Conservation (phyloP, 2,329 filamentous ascomycete species). For the Sclerotinia borealis region DNA sequence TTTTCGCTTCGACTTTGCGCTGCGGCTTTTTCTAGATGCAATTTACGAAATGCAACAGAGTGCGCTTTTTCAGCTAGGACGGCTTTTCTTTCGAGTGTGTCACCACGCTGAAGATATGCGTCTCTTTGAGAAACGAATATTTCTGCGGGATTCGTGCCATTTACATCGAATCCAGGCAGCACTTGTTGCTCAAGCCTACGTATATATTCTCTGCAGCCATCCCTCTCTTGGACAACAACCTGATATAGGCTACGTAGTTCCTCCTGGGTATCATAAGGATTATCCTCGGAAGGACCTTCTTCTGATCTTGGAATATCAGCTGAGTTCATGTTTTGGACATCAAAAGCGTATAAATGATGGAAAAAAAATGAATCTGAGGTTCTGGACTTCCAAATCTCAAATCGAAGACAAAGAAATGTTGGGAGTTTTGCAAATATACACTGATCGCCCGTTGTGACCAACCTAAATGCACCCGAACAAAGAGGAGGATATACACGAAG, state of each 20-base stretch:
- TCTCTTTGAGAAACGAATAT: not conserved
- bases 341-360: not conserved
- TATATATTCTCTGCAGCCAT: not conserved
- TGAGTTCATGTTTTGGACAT: not conserved
- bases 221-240: not conserved
- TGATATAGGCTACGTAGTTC: not conserved
- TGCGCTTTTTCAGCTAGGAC: not conserved
- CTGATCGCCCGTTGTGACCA: not conserved
- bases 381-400: not conserved
- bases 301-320: not conserved
- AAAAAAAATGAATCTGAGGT: not conserved
- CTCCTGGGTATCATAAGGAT: not conserved
- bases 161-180: not conserved
- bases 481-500: not conserved
- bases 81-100: not conserved
- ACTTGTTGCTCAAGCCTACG: constrained; percentile 1
- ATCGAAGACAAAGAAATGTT: not conserved
- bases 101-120: not conserved
- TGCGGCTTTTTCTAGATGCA: not conserved
- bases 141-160: not conserved
- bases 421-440: not conserved
- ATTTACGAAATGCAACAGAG: not conserved
- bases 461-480: not conserved
- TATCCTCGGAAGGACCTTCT: not conserved
- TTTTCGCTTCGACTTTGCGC: not conserved